Evolutionary conservation across 305 asterid species (phyloP).

Genomic region (Fraxinus xanthoxyloides): DNA sequence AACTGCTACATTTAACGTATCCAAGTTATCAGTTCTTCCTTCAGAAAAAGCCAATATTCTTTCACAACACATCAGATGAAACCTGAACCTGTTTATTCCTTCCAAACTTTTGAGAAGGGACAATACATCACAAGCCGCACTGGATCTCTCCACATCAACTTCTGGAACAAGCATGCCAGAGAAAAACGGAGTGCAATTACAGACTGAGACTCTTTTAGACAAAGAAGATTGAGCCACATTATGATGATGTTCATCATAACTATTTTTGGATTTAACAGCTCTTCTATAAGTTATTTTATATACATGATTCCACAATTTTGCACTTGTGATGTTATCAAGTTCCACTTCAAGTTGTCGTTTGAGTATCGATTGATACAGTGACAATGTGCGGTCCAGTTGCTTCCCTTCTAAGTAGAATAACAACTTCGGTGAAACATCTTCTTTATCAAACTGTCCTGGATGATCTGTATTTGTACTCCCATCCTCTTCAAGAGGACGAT

Average conservation of each 20-base stretch:
- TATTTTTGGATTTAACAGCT: constrained; percentile 27
- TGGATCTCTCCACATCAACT: constrained; percentile 43
- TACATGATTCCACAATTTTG: constrained; percentile 66
- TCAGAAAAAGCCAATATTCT: constrained; percentile 52
- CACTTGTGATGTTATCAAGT: constrained; percentile 36
- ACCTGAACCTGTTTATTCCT: constrained; percentile 66
- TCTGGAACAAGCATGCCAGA: constrained; percentile 44
- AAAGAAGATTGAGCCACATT: constrained; percentile 37
- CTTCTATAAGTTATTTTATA: constrained; percentile 64
- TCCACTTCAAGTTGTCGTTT: constrained; percentile 49
- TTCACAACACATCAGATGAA: constrained; percentile 58
- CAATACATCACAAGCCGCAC: constrained; percentile 60
- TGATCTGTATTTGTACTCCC: constrained; percentile 24
- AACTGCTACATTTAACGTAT: constrained; percentile 38
- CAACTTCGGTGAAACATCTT: constrained; percentile 49
- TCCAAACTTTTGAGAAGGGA: constrained; percentile 78
- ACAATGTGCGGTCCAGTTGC: constrained; percentile 47
- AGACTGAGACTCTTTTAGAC: constrained; percentile 30
- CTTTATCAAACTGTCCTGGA: constrained; percentile 36
- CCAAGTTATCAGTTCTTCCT: constrained; percentile 49
- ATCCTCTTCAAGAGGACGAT: constrained; percentile 34
- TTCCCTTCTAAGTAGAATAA: constrained; percentile 66
- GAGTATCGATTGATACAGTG: constrained; percentile 74
- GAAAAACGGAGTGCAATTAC: constrained; percentile 37
- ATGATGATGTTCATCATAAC: constrained; percentile 23